Conservation (phyloP, 306 rosid species). For the Cucurbita pepo region DNA sequence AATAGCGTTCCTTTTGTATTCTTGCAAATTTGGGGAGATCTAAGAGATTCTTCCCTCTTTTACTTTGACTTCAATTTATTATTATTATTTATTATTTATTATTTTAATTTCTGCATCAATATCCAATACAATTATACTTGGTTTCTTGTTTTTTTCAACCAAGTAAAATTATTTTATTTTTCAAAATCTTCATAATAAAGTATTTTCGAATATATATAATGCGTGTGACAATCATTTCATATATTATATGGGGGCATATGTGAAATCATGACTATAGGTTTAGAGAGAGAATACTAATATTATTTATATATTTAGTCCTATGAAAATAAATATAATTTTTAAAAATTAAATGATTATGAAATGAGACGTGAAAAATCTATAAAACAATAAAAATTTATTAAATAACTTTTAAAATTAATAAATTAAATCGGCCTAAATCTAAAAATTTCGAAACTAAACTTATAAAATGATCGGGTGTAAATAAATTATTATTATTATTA, state of each 20-base stretch:
- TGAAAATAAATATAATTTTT: too few species aligned
- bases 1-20: slow-evolving; percentile 58
- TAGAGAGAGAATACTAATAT: not conserved
- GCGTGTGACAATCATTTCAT: not conserved
- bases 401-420: too few species aligned
- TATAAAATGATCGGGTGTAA: too few species aligned
- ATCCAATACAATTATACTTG: not conserved
- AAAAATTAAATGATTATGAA: too few species aligned
- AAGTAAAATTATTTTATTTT: not conserved
- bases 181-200: not conserved
- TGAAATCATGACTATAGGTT: not conserved
- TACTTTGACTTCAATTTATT: not conserved
- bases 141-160: not conserved
- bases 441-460: not conserved
- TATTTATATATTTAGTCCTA: not conserved
- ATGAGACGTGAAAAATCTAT: too few species aligned
- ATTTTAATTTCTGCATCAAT: not conserved
- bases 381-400: too few species aligned
- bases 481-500: not conserved
- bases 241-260: slow-evolving; percentile 2
- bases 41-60: slow-evolving; percentile 37
- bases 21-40: slow-evolving; percentile 27
- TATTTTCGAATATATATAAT: not conserved
- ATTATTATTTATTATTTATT: not conserved
- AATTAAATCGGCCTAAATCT: not conserved